Percentiles rank a stretch among this genome's conserved stretches.
These are phyloP conservation scores for Suillus ampliporus DNA, from an alignment of 768 basidiomycete species.

Conservation along the genomic window DNA sequence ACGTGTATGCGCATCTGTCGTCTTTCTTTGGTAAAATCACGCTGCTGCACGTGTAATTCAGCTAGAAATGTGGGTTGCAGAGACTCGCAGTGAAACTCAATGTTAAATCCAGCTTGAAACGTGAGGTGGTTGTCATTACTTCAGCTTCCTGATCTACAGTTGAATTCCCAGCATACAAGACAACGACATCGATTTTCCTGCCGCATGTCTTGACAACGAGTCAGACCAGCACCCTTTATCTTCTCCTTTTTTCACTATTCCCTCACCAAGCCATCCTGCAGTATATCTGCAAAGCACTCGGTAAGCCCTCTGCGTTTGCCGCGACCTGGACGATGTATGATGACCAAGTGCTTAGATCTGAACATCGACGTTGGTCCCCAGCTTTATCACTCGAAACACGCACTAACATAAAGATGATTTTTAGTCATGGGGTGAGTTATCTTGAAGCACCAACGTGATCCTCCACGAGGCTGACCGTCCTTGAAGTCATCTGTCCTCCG, in stretches of 20 bases:
- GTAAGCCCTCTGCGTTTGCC: conserved; percentile 34
- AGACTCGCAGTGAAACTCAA: no score
- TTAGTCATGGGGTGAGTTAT: conserved; percentile 42
- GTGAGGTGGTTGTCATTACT: no score
- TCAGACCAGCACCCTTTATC: no score
- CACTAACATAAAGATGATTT: conserved; percentile 45
- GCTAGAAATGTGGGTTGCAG: no score
- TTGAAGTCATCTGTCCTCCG: conserved; percentile 12
- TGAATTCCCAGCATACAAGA: no score
- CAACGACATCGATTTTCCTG: conserved; percentile 46
- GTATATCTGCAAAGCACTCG: conserved; percentile 54
- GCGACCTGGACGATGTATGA: conserved; percentile 32
- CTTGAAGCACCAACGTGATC: no score
- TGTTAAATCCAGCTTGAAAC: no score
- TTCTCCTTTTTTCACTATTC: no score
- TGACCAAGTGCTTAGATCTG: conserved; percentile 35
- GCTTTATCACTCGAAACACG: conserved; percentile 44
- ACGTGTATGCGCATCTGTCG: conserved; percentile 32
- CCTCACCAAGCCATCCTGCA: conserved; percentile 42
- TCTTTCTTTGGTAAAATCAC: background rate
- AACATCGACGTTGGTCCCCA: conserved; percentile 39
- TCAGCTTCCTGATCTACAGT: no score
- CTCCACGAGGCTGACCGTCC: background rate
- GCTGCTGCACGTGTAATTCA: conserved; percentile 31
- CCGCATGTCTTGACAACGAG: conserved; percentile 34